Percentiles rank a stretch among this genome's conserved stretches.
Evolutionary conservation across 164 flowering plant species (phyloP).

Genomic region (Aristolochia fimbriata): DNA sequence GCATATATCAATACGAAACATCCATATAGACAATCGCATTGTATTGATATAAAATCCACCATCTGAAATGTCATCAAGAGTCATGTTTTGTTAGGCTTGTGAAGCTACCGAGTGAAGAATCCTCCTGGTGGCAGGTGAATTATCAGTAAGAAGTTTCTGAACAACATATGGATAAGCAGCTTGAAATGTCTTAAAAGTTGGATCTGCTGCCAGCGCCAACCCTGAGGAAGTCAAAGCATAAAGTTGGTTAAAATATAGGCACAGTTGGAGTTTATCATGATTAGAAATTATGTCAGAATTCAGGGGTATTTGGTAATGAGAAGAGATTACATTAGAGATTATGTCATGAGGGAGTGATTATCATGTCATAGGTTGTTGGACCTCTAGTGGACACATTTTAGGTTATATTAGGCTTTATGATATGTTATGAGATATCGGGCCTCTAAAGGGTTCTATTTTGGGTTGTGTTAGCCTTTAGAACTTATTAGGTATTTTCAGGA

Average conservation of each 20-base stretch:
- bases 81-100: not conserved
- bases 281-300: not conserved
- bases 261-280: not conserved
- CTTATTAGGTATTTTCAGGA: too few species aligned
- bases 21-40: not conserved
- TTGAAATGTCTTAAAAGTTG: constrained; percentile 80
- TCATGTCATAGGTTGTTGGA: not conserved
- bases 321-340: not conserved
- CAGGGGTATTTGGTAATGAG: not conserved
- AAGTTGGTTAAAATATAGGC: not conserved
- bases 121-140: constrained; percentile 61
- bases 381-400: too few species aligned
- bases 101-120: constrained; percentile 66
- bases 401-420: too few species aligned
- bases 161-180: constrained; percentile 94
- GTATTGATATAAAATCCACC: not conserved
- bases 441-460: too few species aligned
- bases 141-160: constrained; percentile 79
- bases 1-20: not conserved
- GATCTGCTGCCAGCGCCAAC: constrained; percentile 82
- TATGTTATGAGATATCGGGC: too few species aligned
- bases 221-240: constrained; percentile 31
- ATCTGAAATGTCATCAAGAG: not conserved
- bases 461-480: too few species aligned
- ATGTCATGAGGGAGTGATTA: not conserved